A percentile compares a stretch with the other conserved stretches of the same genome.
phyloP scores from a whole-genome alignment of 2,329 filamentous ascomycete species.

The Trichoderma sp. region DNA sequence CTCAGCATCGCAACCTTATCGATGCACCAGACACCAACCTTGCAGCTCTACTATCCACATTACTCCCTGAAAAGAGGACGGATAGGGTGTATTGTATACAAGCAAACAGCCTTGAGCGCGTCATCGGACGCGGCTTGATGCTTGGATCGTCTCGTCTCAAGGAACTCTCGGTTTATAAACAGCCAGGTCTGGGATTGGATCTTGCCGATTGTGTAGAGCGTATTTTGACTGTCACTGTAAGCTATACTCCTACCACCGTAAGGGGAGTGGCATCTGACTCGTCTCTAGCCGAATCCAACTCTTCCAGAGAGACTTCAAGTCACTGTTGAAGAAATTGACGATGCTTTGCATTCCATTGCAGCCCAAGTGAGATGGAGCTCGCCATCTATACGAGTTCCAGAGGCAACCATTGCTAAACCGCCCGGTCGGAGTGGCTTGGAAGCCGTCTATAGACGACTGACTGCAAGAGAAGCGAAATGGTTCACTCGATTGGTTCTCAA shows the following conservation, averaged over 20 bases:
- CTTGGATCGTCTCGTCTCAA: slow-evolving; percentile 60
- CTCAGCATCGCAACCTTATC: slow-evolving; percentile 56
- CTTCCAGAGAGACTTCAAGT: slow-evolving; percentile 40
- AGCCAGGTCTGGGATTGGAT: slow-evolving; percentile 58
- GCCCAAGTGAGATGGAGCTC: slow-evolving; percentile 69
- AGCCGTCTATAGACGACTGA: slow-evolving; percentile 56
- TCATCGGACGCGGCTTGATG: slow-evolving; percentile 65
- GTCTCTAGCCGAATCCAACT: slow-evolving; percentile 43
- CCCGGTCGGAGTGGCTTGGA: slow-evolving; percentile 47
- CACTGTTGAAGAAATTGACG: slow-evolving; percentile 71
- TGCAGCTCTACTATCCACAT: slow-evolving; percentile 66
- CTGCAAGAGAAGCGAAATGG: slow-evolving; percentile 78
- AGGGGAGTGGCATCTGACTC: background rate
- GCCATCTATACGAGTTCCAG: slow-evolving; percentile 49
- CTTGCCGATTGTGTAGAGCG: slow-evolving; percentile 68
- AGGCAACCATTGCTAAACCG: slow-evolving; percentile 23
- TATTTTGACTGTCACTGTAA: slow-evolving; percentile 59
- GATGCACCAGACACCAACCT: slow-evolving; percentile 54
- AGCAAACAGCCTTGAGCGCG: slow-evolving; percentile 56
- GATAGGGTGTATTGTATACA: slow-evolving; percentile 77
- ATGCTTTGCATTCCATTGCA: slow-evolving; percentile 62
- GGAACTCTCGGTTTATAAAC: slow-evolving; percentile 62
- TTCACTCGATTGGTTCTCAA: slow-evolving; percentile 78
- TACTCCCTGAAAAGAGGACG: slow-evolving; percentile 72
- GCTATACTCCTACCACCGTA: slow-evolving; percentile 23